These are phyloP conservation scores for Yamadazyma sp. DNA, from an alignment of 805 yeast species.

Conservation along the genomic window DNA sequence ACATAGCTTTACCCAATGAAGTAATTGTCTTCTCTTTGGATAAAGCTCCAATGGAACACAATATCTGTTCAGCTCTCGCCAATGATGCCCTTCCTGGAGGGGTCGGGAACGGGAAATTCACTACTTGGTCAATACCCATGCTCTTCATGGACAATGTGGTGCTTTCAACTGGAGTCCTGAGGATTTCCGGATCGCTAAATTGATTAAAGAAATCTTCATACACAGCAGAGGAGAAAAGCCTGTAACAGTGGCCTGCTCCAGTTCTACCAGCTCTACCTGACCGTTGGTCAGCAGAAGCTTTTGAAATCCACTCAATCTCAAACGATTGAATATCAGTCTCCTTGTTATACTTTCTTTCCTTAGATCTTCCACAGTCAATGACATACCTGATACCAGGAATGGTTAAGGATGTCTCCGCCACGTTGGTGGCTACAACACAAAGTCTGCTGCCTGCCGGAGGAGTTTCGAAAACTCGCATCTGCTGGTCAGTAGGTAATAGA, in stretches of 20 bases:
- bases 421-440: slow-evolving; percentile 94
- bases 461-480: slow-evolving; percentile 82
- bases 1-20: slow-evolving; percentile 79
- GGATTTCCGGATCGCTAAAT: slow-evolving; percentile 85
- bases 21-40: slow-evolving; percentile 58
- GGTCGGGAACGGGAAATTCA: slow-evolving; percentile 95
- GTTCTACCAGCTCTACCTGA: slow-evolving; percentile 98
- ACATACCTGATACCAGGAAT: slow-evolving; percentile 95
- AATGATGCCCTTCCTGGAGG: slow-evolving; percentile 72
- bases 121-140: slow-evolving; percentile 90
- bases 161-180: slow-evolving; percentile 95
- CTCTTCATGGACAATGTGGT: slow-evolving; percentile 94
- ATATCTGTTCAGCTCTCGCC: slow-evolving; percentile 61
- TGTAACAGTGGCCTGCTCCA: slow-evolving; percentile 96
- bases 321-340: slow-evolving; percentile 90
- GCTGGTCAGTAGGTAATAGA: slow-evolving; percentile 88
- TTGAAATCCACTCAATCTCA: slow-evolving; percentile 87
- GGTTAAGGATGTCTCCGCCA: slow-evolving; percentile 96
- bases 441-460: slow-evolving; percentile 87
- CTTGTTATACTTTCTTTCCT: slow-evolving; percentile 80
- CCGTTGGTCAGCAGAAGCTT: slow-evolving; percentile 95
- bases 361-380: slow-evolving; percentile 91
- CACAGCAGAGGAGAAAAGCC: slow-evolving; percentile 90
- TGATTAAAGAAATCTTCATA: slow-evolving; percentile 81
- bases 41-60: slow-evolving; percentile 78